Conservation (phyloP, 257 asterid genomes). For the Knoxia roxburghii region DNA sequence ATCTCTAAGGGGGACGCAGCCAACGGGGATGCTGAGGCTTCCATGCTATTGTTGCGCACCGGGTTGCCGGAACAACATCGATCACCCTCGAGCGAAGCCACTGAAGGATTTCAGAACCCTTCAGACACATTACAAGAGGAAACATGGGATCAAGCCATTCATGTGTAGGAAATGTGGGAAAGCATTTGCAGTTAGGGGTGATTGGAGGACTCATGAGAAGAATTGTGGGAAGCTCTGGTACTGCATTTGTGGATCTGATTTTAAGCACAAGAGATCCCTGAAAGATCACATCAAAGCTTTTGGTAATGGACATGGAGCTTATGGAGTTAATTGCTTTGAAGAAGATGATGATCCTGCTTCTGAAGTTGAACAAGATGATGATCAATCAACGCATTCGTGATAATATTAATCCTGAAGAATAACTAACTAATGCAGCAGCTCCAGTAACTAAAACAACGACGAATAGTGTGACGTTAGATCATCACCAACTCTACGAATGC, state of each 20-base stretch:
- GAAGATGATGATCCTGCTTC: slow-evolving; percentile 83
- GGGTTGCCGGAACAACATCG: slow-evolving; percentile 81
- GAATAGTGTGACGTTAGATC: no score
- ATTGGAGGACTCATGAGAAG: slow-evolving; percentile 87
- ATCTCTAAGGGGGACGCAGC: slow-evolving; percentile 82
- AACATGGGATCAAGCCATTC: slow-evolving; percentile 91
- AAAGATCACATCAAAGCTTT: slow-evolving; percentile 80
- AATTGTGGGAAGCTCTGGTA: slow-evolving; percentile 88
- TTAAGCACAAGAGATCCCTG: slow-evolving; percentile 75
- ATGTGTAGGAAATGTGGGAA: slow-evolving; percentile 80
- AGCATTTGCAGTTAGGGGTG: slow-evolving; percentile 78
- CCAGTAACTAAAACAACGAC: not conserved
- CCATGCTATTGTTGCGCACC: slow-evolving; percentile 89
- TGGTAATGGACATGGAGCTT: slow-evolving; percentile 82
- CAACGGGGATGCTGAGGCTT: slow-evolving; percentile 81
- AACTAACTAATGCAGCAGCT: not conserved
- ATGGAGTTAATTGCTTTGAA: slow-evolving; percentile 44
- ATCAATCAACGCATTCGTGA: slow-evolving; percentile 8
- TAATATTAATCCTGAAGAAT: not conserved
- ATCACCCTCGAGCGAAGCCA: slow-evolving; percentile 83
- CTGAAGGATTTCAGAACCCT: slow-evolving; percentile 85
- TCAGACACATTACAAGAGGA: slow-evolving; percentile 86
- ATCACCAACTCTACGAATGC: no score
- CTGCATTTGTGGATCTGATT: slow-evolving; percentile 74
- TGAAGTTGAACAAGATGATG: slow-evolving; percentile 68